A percentile compares a stretch with the other conserved stretches of the same genome.
Evolutionary conservation across 1,284 basidiomycete genomes (phyloP).

Genomic region (Papiliotrema flavescens): DNA sequence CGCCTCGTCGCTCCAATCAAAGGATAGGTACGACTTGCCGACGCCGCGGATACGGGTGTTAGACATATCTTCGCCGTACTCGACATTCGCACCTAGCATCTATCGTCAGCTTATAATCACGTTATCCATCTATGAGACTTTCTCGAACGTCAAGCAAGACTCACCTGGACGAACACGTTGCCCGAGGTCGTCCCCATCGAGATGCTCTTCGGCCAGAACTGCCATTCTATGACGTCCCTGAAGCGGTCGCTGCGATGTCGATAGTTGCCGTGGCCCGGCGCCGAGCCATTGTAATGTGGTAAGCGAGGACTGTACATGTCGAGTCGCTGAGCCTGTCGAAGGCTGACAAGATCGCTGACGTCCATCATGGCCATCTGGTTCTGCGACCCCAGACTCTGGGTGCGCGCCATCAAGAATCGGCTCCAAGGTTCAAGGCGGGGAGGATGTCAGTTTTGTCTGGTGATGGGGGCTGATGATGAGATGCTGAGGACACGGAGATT

Average conservation of each 20-base stretch:
- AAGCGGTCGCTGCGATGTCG: neutral
- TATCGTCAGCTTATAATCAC: conserved; percentile 7
- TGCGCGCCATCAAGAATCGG: too few species aligned
- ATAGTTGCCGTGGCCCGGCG: neutral
- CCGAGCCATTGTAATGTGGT: neutral
- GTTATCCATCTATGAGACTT: too few species aligned
- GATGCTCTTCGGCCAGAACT: conserved; percentile 30
- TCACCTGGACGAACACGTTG: conserved; percentile 25
- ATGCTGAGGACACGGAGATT: too few species aligned
- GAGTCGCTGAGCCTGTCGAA: too few species aligned
- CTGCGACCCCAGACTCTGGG: too few species aligned
- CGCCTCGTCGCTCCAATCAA: conserved; percentile 34
- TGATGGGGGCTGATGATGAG: too few species aligned
- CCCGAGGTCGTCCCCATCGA: conserved; percentile 31
- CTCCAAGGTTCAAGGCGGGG: too few species aligned
- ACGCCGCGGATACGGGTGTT: neutral
- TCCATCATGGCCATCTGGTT: too few species aligned
- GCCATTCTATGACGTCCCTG: conserved; percentile 19
- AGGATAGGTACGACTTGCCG: conserved; percentile 30
- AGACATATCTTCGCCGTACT: conserved; percentile 10
- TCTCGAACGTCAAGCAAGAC: too few species aligned
- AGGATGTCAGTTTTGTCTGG: too few species aligned
- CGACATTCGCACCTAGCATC: conserved; percentile 27
- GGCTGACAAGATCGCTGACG: too few species aligned
- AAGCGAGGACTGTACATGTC: neutral